A percentile compares a stretch with the other conserved stretches of the same genome.
These are phyloP conservation scores for Ilyonectria sp. DNA, from an alignment of 2,329 filamentous ascomycete genomes.

Conservation along the genomic window DNA sequence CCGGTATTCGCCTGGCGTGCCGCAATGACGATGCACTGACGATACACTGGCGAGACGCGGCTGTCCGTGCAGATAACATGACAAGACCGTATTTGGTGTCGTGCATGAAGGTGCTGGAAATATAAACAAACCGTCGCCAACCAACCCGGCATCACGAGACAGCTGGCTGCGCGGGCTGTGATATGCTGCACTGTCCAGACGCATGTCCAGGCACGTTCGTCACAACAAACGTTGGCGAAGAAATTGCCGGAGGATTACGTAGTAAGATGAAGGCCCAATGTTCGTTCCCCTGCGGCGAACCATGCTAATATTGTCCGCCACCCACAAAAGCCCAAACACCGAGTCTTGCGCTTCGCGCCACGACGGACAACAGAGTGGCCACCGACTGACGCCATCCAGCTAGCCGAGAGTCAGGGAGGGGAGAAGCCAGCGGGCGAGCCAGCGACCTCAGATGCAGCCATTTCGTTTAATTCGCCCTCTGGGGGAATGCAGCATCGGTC, in stretches of 20 bases:
- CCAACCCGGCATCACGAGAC: not conserved
- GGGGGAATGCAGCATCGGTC: not conserved
- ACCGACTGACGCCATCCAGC: constrained; percentile 7
- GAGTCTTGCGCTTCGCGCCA: constrained; percentile 32
- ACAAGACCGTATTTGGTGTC: constrained; percentile 7
- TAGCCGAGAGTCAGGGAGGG: constrained; percentile 27
- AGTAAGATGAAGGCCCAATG: not conserved
- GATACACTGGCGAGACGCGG: constrained; percentile 5
- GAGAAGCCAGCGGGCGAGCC: not conserved
- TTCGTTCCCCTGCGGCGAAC: not conserved
- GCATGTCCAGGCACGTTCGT: not conserved
- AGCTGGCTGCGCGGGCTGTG: not conserved
- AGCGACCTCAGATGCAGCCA: not conserved
- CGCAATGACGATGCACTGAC: not conserved
- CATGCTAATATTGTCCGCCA: constrained; percentile 25
- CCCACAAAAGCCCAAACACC: constrained; percentile 30
- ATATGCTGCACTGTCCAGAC: not conserved
- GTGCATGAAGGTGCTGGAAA: constrained; percentile 10
- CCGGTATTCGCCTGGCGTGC: constrained; percentile 1
- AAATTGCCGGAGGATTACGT: not conserved
- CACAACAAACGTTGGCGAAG: not conserved
- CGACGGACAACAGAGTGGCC: constrained; percentile 20
- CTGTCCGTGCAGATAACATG: constrained; percentile 6
- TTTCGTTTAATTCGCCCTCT: not conserved
- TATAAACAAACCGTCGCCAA: not conserved